Conservation (phyloP, 2,329 filamentous ascomycete species). For the Ophiostoma angusticollis region DNA sequence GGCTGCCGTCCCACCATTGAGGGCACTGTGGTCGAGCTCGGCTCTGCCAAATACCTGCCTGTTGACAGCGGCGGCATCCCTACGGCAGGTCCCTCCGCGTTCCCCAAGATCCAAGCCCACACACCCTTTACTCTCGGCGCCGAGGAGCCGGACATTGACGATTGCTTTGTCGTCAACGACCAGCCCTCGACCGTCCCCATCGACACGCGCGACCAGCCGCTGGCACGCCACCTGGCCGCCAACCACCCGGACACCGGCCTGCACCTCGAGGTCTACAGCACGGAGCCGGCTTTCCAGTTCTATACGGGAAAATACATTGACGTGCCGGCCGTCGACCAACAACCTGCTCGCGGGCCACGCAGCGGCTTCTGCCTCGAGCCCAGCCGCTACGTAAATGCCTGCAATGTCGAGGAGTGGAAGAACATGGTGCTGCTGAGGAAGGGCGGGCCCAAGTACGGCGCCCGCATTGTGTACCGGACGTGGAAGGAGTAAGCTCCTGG, state of each 20-base stretch:
- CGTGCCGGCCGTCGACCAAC: constrained; percentile 49
- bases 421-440: constrained; percentile 68
- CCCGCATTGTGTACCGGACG: constrained; percentile 67
- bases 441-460: constrained; percentile 72
- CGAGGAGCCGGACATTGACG: constrained; percentile 64
- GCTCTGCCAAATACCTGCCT: constrained; percentile 53
- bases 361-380: constrained; percentile 89
- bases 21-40: constrained; percentile 54
- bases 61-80: constrained; percentile 65
- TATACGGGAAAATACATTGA: constrained; percentile 83
- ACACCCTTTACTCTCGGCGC: constrained; percentile 60
- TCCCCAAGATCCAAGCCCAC: constrained; percentile 51
- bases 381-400: constrained; percentile 77
- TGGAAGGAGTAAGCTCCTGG: constrained; percentile 68
- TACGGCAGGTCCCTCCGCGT: constrained; percentile 46
- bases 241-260: constrained; percentile 61
- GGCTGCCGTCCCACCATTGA: constrained; percentile 38
- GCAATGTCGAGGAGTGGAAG: constrained; percentile 71
- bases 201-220: constrained; percentile 50
- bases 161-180: constrained; percentile 73
- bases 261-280: constrained; percentile 77
- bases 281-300: constrained; percentile 93
- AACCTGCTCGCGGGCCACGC: constrained; percentile 51
- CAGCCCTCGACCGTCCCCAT: constrained; percentile 47
- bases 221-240: constrained; percentile 57